These are phyloP conservation scores for Neurospora tetrasperma DNA, from an alignment of 495 filamentous ascomycete genomes.

Conservation along the genomic window DNA sequence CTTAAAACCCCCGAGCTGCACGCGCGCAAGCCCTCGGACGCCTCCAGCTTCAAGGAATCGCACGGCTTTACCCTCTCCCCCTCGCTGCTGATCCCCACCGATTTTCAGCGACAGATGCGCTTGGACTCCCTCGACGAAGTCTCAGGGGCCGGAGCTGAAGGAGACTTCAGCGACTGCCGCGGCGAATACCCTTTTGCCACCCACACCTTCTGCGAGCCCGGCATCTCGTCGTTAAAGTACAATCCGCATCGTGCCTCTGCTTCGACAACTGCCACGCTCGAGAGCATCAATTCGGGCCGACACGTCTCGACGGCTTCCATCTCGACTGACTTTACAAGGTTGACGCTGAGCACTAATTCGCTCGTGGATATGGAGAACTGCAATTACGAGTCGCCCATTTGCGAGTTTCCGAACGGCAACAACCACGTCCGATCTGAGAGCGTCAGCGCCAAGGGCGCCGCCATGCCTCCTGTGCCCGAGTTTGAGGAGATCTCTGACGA, in stretches of 20 bases:
- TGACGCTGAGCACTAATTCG: conserved; percentile 34
- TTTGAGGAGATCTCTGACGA: conserved; percentile 13
- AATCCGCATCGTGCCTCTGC: conserved; percentile 25
- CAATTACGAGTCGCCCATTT: background rate
- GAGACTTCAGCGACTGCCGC: conserved; percentile 18
- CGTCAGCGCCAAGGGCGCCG: conserved; percentile 6
- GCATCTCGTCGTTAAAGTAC: conserved; percentile 17
- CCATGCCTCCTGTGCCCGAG: conserved; percentile 24
- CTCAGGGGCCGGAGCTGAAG: conserved; percentile 21
- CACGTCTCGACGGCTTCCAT: conserved; percentile 35
- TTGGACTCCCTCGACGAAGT: conserved; percentile 1
- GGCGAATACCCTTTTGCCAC: conserved; percentile 16
- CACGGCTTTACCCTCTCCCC: conserved; percentile 46
- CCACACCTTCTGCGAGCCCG: conserved; percentile 24
- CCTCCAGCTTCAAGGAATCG: conserved; percentile 43
- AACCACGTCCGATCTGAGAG: conserved; percentile 11
- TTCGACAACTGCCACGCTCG: conserved; percentile 33
- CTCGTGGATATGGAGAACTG: conserved; percentile 20
- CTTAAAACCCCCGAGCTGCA: conserved; percentile 19
- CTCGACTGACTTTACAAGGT: conserved; percentile 32
- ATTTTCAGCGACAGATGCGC: conserved; percentile 37
- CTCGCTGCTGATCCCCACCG: conserved; percentile 42
- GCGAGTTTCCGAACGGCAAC: background rate
- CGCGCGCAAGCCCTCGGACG: conserved; percentile 31
- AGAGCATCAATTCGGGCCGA: conserved; percentile 20